These are phyloP conservation scores for Gentiana dahurica DNA, from an alignment of 257 asterid species.

Conservation along the genomic window DNA sequence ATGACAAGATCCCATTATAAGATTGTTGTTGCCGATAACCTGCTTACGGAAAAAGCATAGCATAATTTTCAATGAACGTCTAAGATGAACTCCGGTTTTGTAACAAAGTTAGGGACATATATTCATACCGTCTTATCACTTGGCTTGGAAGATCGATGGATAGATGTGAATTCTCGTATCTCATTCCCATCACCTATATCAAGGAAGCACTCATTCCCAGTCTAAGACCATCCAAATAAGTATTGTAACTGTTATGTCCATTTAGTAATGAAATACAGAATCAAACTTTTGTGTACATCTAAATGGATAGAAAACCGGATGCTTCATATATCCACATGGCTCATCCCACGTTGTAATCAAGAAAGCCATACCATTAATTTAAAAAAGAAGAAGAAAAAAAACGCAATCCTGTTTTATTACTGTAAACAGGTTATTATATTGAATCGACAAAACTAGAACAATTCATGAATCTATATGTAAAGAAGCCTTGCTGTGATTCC, in stretches of 20 bases:
- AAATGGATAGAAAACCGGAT: no score
- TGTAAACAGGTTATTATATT: no score
- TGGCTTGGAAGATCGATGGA: conserved; percentile 87
- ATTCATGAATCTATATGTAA: no score
- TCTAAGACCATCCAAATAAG: conserved; percentile 36
- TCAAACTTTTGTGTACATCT: no score
- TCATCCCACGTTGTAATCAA: no score
- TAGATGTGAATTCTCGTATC: conserved; percentile 69
- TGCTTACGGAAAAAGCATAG: conserved; percentile 20
- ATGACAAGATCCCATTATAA: conserved; percentile 95
- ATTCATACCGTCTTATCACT: conserved; percentile 62
- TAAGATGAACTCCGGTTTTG: conserved; percentile 5
- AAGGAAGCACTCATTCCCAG: conserved; percentile 82
- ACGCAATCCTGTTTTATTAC: no score
- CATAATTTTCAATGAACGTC: neutral
- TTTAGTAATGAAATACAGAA: neutral
- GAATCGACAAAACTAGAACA: no score
- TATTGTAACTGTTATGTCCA: conserved; percentile 1
- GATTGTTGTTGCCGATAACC: conserved; percentile 83
- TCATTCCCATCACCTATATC: conserved; percentile 92
- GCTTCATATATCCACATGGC: no score
- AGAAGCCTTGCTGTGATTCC: no score
- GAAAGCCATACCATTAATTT: no score
- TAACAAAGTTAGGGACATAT: conserved; percentile 1
- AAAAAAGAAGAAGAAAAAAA: no score